These are phyloP conservation scores for Metschnikowia cerradonensis DNA, from an alignment of 805 yeast species.

Conservation along the genomic window DNA sequence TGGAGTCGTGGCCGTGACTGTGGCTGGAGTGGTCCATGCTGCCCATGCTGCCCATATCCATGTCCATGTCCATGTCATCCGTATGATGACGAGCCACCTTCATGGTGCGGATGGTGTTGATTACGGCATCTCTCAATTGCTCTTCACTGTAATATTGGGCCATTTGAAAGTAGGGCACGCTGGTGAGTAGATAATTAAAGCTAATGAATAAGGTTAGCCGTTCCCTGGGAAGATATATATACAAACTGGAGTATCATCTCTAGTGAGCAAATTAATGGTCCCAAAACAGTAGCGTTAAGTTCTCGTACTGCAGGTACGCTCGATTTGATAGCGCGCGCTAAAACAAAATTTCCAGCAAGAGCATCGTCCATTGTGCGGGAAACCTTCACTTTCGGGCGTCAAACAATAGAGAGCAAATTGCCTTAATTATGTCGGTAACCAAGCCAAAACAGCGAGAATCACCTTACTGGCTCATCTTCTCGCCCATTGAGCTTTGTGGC, in stretches of 20 bases:
- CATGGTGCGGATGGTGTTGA: background rate
- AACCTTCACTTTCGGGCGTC: background rate
- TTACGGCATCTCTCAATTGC: background rate
- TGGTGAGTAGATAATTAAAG: background rate
- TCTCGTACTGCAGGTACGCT: background rate
- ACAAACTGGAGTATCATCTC: background rate
- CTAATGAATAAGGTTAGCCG: too few relatives aligned
- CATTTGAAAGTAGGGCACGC: background rate
- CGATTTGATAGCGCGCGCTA: background rate
- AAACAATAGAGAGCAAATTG: background rate
- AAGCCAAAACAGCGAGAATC: background rate
- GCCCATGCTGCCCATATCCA: conserved; percentile 16
- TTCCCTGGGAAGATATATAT: background rate
- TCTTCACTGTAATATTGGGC: background rate
- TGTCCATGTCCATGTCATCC: conserved; percentile 7
- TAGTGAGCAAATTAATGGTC: background rate
- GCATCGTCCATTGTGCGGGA: background rate
- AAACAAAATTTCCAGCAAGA: background rate
- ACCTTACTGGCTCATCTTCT: background rate
- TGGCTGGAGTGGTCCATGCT: conserved; percentile 4
- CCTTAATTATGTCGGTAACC: background rate
- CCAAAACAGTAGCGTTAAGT: background rate
- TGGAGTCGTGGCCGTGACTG: conserved; percentile 10
- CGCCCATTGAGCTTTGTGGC: background rate
- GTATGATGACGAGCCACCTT: background rate